Evolutionary conservation across 345 rosid genomes (phyloP), one percentile per base, ranked within the genome.

Genomic region (Hevea brasiliensis): DNA sequence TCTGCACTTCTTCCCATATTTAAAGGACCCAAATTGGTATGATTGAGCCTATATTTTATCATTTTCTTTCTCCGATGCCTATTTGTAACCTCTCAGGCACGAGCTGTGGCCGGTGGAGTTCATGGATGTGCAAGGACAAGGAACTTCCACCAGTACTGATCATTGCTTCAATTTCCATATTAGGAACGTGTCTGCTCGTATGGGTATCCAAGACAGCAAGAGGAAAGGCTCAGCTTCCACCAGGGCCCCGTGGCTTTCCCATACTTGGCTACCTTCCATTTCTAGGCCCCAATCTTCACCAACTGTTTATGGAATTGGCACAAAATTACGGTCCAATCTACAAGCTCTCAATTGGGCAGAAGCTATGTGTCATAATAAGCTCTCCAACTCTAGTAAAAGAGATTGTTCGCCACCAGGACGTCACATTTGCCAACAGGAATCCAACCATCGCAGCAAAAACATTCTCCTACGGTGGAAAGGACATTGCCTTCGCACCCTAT

Each of bases 211-310:
- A 32, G 37, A 32, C n/a, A n/a, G n/a, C n/a, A n/a, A 32, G 37
- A 32, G 37, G 37, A 32, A 32, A n/a, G n/a, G n/a, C n/a, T n/a
- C n/a, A n/a, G n/a, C n/a, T n/a, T 32, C 37, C 37, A 32, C 37
- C 37, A 32, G 87, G 87, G 1, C 89, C 85, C 0, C 72, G 67
- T 1, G 87, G 87, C 14, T 5, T 84, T 17, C 87, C 89, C 0
- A 14, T 86, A 2, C 60, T 86, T 1, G 87, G 86, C 26, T 80
- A 82, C 76, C 82, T 86, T 29, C 86, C 87, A 4, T 84, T 86
- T 70, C 80, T 86, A 0, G 70, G 84, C 8, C 29, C 37, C 0
- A 21, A 84, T 29, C 76, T 78, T 11, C 87, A 81, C 67, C 48
- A 35, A 5, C n/a, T 57, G 4, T 84, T 86, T 41, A 54, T 67